Conservation (phyloP, 2,329 filamentous ascomycete genomes). For the Botrytis pseudocinerea region DNA sequence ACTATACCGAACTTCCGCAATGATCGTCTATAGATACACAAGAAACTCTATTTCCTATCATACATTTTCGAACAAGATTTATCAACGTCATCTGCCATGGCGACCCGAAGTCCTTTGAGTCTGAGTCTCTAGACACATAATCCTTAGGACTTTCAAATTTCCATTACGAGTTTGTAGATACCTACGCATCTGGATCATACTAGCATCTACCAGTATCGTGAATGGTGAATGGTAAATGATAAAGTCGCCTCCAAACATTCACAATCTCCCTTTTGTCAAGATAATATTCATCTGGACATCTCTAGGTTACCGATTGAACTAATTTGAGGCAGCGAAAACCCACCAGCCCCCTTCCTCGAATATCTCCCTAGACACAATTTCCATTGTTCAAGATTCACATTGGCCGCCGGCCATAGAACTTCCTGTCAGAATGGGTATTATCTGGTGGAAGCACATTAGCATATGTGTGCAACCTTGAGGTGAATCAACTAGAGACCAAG, state of each 20-base stretch:
- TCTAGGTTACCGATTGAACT: no score
- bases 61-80: not conserved
- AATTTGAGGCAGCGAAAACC: no score
- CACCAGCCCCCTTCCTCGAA: not conserved
- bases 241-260: no score
- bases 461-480: not conserved
- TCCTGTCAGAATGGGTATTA: not conserved
- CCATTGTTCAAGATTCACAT: not conserved
- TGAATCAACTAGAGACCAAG: not conserved
- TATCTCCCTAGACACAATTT: not conserved
- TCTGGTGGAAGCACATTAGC: fast-evolving
- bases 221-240: no score
- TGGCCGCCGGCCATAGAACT: no score
- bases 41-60: not conserved
- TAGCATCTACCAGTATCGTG: no score
- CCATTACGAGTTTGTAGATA: no score
- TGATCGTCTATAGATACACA: not conserved
- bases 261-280: no score
- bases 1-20: not conserved
- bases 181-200: no score
- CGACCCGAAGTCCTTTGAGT: no score
- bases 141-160: not conserved
- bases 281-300: no score
- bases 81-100: not conserved
- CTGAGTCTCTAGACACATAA: not conserved